phyloP scores from a whole-genome alignment of 2,329 filamentous ascomycete genomes.

The Arthrinium phaeospermum region DNA sequence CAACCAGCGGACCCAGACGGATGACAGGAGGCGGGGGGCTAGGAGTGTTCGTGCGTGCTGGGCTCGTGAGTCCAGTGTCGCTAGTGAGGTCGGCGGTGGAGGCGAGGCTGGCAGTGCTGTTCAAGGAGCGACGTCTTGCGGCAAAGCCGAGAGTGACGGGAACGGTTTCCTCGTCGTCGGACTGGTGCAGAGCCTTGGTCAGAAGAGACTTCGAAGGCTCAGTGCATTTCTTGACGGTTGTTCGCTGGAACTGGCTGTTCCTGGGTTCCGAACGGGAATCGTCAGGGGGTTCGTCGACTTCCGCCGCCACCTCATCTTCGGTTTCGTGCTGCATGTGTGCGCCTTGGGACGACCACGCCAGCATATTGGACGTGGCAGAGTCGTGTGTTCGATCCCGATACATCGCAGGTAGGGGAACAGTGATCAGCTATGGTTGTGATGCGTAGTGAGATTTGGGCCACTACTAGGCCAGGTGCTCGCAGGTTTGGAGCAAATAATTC shows the following conservation, averaged over 20 bases:
- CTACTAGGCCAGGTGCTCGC: background rate
- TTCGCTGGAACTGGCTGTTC: slow-evolving; percentile 52
- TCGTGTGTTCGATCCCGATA: slow-evolving; percentile 44
- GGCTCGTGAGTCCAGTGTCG: slow-evolving; percentile 88
- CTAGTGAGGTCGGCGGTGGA: slow-evolving; percentile 94
- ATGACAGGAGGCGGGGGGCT: slow-evolving; percentile 80
- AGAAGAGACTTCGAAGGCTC: slow-evolving; percentile 80
- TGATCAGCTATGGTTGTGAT: background rate
- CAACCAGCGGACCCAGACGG: slow-evolving; percentile 49
- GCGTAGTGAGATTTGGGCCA: background rate
- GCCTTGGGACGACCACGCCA: slow-evolving; percentile 52
- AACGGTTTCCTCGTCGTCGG: slow-evolving; percentile 58
- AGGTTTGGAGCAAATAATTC: background rate
- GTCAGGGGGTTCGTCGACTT: slow-evolving; percentile 91
- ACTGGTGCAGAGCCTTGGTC: slow-evolving; percentile 79
- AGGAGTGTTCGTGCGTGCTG: slow-evolving; percentile 83
- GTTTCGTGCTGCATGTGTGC: slow-evolving; percentile 49
- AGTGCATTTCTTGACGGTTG: slow-evolving; percentile 51
- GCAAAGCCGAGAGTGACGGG: slow-evolving; percentile 44
- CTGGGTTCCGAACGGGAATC: slow-evolving; percentile 38
- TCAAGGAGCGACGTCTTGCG: slow-evolving; percentile 68
- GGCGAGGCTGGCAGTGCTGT: slow-evolving; percentile 79
- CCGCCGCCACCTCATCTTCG: slow-evolving; percentile 70
- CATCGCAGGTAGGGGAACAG: slow-evolving; percentile 33
- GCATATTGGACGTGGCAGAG: slow-evolving; percentile 47